These are phyloP conservation scores for Limnomonas spitsbergensis DNA, from an alignment of 139 green algal species.

Conservation along the genomic window DNA sequence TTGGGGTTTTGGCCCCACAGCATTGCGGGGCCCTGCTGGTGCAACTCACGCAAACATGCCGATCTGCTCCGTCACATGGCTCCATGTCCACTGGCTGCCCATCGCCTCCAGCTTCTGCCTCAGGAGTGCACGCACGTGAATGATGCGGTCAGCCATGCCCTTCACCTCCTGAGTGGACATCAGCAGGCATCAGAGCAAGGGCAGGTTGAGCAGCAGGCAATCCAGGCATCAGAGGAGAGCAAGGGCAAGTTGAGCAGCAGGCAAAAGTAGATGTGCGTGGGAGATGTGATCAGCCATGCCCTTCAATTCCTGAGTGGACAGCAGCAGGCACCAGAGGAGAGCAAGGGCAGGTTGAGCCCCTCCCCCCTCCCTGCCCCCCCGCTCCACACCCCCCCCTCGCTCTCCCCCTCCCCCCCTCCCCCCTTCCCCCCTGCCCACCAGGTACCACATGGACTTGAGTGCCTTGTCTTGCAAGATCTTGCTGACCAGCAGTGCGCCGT, in stretches of 20 bases:
- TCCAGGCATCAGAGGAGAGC: too few relatives aligned
- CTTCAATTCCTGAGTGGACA: slow-evolving; percentile 70
- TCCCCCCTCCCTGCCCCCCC: too few relatives aligned
- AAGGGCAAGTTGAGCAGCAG: too few relatives aligned
- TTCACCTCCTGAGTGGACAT: slow-evolving; percentile 71
- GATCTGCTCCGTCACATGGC: slow-evolving; percentile 88
- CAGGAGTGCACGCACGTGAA: slow-evolving; percentile 73
- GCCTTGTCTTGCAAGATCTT: slow-evolving; percentile 61
- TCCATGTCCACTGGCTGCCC: slow-evolving; percentile 48
- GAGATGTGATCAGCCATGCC: slow-evolving; percentile 91
- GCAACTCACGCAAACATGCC: slow-evolving; percentile 77
- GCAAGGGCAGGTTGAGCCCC: too few relatives aligned
- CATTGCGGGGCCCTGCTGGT: too few relatives aligned
- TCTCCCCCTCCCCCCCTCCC: too few relatives aligned
- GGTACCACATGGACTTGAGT: slow-evolving; percentile 81
- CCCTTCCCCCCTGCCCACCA: too few relatives aligned
- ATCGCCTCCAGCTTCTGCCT: slow-evolving; percentile 59
- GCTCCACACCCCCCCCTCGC: too few relatives aligned
- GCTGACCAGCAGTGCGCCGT: slow-evolving; percentile 73
- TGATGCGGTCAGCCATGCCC: slow-evolving; percentile 90
- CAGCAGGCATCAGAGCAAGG: too few relatives aligned
- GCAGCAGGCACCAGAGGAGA: too few relatives aligned
- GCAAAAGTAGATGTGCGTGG: slow-evolving; percentile 69
- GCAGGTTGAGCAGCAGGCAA: too few relatives aligned
- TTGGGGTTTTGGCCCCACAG: too few relatives aligned